Base-by-base conservation (phyloP, 805 yeast species). In the Wickerhamomyces chambardii region DNA sequence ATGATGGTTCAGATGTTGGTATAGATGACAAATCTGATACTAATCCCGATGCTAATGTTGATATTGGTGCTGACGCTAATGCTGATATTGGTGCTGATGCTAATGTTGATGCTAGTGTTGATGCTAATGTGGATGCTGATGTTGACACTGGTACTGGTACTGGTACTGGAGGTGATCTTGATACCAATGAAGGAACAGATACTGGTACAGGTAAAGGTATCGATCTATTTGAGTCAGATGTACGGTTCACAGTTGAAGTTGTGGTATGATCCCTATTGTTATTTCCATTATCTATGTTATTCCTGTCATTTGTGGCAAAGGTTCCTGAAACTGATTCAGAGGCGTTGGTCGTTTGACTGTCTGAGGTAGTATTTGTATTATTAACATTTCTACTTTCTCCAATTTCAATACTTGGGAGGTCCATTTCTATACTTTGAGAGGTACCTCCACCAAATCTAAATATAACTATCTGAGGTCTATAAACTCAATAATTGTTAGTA, bases 371-470 rank as follows among this genome's bases (percentile, higher is more conserved):
- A 29, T 29, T 17, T 12, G 25, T 18, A 24, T 24, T 14, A 8
- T 24, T 11, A 12, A n/a, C 6, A 24, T 14, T 24, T 4, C n/a
- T 8, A 14, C 12, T 6, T 8, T 14, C 12, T 2, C 27, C 22
- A n/a, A 34, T 26, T 10, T 36, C 33, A 24, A 40, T 33, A 3
- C 39, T 14, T 5, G 45, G 47, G 15, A 46, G 21, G 31, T 40
- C 31, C 17, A 44, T 36, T 15, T 42, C 33, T 26, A 38, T 36
- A 28, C 35, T 41, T 15, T 42, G 47, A 4, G 41, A 22, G 30
- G 29, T 30, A 2, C 43, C 43, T 5, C 42, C 48, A 11, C 47
- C 50, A 19, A 44, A 34, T 17, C 45, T 46, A 39, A 46, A 46
- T 31, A 49, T 42, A 28, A 49, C 46, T 32, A 42, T 24, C 9